phyloP scores from a whole-genome alignment of 306 rosid species.

The Quillaja saponaria region DNA sequence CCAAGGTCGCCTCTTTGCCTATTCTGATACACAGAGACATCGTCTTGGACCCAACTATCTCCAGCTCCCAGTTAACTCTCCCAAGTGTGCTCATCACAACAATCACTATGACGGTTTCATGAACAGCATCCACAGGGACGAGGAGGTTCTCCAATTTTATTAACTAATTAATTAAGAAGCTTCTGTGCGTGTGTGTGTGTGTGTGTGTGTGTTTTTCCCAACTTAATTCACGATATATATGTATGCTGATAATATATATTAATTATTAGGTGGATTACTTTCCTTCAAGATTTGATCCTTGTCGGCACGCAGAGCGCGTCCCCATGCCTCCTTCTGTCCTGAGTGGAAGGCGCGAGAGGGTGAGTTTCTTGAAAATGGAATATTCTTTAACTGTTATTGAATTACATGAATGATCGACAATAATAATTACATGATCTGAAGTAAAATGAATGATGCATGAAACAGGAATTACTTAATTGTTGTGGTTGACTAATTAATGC shows the following conservation, averaged over 20 bases:
- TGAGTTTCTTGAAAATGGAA: conserved; percentile 32
- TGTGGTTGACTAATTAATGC: conserved; percentile 4
- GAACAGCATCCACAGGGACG: conserved; percentile 95
- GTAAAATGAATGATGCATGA: too few relatives aligned
- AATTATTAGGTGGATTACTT: conserved; percentile 76
- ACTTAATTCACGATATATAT: too few relatives aligned
- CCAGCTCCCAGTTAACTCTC: conserved; percentile 90
- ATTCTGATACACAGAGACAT: conserved; percentile 89
- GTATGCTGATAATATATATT: conserved; percentile 26
- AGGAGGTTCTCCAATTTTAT: conserved; percentile 56
- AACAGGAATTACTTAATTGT: conserved; percentile 5
- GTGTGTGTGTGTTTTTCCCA: too few relatives aligned
- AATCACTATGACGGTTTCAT: conserved; percentile 92
- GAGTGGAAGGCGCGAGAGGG: conserved; percentile 78
- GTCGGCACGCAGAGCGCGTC: conserved; percentile 72
- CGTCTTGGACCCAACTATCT: conserved; percentile 97
- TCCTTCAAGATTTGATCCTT: conserved; percentile 85
- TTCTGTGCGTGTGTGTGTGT: too few relatives aligned
- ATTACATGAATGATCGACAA: conserved; percentile 17
- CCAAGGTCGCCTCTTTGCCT: conserved; percentile 84
- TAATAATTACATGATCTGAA: too few relatives aligned
- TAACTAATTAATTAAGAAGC: too few relatives aligned
- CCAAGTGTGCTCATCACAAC: conserved; percentile 89
- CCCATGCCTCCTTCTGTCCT: conserved; percentile 58
- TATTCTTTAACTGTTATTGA: conserved; percentile 3